phyloP scores from a whole-genome alignment of 345 rosid genomes.

The Lagerstroemia speciosa region DNA sequence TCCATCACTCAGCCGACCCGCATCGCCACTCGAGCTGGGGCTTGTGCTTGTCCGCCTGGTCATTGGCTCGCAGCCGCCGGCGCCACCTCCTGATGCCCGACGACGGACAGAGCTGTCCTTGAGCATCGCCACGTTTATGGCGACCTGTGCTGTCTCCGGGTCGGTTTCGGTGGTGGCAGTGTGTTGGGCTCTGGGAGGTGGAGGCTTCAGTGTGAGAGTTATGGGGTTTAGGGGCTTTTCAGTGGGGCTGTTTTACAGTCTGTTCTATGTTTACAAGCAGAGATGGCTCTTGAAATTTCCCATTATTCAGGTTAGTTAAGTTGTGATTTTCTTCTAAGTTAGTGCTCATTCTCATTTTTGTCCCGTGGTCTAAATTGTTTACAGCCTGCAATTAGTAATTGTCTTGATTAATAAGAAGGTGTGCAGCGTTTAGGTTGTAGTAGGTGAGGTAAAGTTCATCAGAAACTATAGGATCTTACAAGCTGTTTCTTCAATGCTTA shows the following conservation, averaged over 20 bases:
- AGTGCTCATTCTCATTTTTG: conserved; percentile 1
- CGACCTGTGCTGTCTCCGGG: conserved; percentile 30
- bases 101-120: conserved; percentile 41
- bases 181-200: conserved; percentile 14
- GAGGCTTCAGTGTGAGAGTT: conserved; percentile 12
- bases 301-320: conserved; percentile 60
- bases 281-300: conserved; percentile 85
- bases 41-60: conserved; percentile 25
- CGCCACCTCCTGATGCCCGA: conserved; percentile 29
- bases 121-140: conserved; percentile 33
- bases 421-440: not conserved
- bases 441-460: not conserved
- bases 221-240: conserved; percentile 64
- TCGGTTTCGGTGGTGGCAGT: conserved; percentile 11
- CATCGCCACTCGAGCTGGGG: conserved; percentile 31
- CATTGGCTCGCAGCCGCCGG: conserved; percentile 18
- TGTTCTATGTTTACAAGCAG: conserved; percentile 34
- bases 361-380: not conserved
- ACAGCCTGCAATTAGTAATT: not conserved
- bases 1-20: conserved; percentile 25
- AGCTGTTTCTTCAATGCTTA: not conserved
- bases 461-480: not conserved
- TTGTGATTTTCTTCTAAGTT: not conserved
- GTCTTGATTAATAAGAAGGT: not conserved
- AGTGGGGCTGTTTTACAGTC: conserved; percentile 53